These are phyloP conservation scores for Cyclanthera cordifolia DNA, from an alignment of 306 rosid genomes.

Conservation along the genomic window DNA sequence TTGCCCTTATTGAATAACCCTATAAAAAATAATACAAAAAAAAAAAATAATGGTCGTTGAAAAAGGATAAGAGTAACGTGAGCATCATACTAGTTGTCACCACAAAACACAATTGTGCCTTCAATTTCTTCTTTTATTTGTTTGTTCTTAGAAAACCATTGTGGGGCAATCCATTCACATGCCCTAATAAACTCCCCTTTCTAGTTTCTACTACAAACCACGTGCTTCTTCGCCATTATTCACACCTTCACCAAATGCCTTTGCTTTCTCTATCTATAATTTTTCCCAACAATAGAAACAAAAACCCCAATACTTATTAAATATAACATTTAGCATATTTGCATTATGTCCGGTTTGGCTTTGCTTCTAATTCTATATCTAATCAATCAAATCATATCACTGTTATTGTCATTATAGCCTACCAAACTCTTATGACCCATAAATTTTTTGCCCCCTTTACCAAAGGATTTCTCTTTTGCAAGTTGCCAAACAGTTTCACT, in stretches of 20 bases:
- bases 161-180: not conserved
- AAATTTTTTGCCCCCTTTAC: not conserved
- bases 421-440: not conserved
- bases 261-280: not conserved
- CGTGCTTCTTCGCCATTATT: conserved; percentile 4
- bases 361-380: not conserved
- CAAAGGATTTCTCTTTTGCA: not conserved
- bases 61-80: not conserved
- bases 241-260: not conserved
- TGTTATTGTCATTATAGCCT: not conserved
- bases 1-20: not conserved
- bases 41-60: not conserved
- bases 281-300: not conserved
- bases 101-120: not conserved
- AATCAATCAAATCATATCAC: not conserved
- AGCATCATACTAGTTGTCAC: not conserved
- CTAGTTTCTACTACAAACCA: not conserved
- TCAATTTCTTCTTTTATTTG: not conserved
- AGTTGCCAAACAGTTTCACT: not conserved
- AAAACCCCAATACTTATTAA: not conserved
- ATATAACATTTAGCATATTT: not conserved
- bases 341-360: not conserved
- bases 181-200: not conserved
- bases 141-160: not conserved
- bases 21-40: not conserved